Evolutionary conservation across 192 early-diverging fungal species (phyloP), one percentile per base, ranked within the genome.

Genomic region (Entomortierella lignicola): DNA sequence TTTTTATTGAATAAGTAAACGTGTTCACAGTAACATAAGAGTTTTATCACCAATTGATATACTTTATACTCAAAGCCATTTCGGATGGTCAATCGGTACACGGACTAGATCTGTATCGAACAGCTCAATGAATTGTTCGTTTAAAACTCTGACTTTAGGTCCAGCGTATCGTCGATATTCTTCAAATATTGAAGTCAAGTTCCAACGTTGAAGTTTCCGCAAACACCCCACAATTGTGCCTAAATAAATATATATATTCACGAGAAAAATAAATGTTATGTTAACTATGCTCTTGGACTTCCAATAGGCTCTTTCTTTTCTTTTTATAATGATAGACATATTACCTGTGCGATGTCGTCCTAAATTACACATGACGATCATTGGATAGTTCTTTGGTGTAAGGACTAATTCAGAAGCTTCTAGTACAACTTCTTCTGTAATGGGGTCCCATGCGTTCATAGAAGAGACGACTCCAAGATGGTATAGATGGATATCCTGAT

Each of bases 351-450:
- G 88, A 85, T 99, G 98, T 48, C 98, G 81, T 7, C 98, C 98
- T 20, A 98, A 85, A 69, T 98, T 99, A 81, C 98, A 99, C 97
- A 99, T 99, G 32, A 99, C 90, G 42, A 95, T 95, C 89, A 99
- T 88, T 30, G 98, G 98, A 72, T 97, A 97, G 83, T 94, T 94
- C 25, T 82, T 81, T 29, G 94, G 93, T 66, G 97, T 92, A 57
- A 98, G 84, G 47, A 97, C 94, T 27, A 94, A 65, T 52, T 93
- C 94, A 44, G 97, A 89, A 37, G 94, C 94, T 66, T 96, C 95
- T 4, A 97, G 85, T 12, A 98, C 95, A 34, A 95, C 92, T 82
- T 99, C 98, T 72, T 99, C 98, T 13, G 96, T 97, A 25, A 99
- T 96, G 17, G 97, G 96, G 79, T 99, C 98, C 89, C 94, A 98